Conservation (phyloP, 148 eudicot genomes). For the Chenopodium berlandieri region DNA sequence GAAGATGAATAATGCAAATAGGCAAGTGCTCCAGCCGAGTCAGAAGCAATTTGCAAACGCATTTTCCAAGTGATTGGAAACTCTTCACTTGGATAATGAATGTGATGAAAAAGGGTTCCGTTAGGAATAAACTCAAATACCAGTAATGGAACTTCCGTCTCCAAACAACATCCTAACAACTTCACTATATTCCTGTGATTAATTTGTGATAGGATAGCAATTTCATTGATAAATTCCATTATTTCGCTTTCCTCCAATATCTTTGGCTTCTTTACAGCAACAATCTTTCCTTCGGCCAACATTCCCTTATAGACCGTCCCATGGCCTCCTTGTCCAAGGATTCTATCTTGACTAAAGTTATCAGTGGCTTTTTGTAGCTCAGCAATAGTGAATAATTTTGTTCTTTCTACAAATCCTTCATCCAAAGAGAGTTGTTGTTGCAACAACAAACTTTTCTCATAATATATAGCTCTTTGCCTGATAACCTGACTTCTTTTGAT, state of each 20-base stretch:
- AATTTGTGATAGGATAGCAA: background rate
- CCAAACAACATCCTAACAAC: conserved; percentile 14
- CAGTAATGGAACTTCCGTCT: background rate
- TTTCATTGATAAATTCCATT: background rate
- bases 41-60: conserved; percentile 30
- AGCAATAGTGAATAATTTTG: conserved; percentile 27
- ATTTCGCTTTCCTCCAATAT: conserved; percentile 1
- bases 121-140: conserved; percentile 18
- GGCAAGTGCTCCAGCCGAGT: conserved; percentile 27
- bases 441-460: conserved; percentile 32
- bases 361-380: conserved; percentile 36
- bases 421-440: conserved; percentile 28
- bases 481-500: conserved; percentile 19
- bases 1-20: conserved; percentile 25
- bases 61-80: conserved; percentile 30
- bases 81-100: conserved; percentile 24
- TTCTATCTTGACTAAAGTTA: conserved; percentile 30
- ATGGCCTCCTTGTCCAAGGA: conserved; percentile 40
- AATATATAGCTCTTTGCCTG: conserved; percentile 22
- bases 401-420: conserved; percentile 25
- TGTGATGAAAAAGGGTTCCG: conserved; percentile 21
- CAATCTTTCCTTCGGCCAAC: conserved; percentile 35
- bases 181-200: background rate
- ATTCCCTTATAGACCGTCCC: conserved; percentile 28
- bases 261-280: conserved; percentile 38